Evolutionary conservation across 768 basidiomycete species (phyloP).

Genomic region (Cubamyces sp.): DNA sequence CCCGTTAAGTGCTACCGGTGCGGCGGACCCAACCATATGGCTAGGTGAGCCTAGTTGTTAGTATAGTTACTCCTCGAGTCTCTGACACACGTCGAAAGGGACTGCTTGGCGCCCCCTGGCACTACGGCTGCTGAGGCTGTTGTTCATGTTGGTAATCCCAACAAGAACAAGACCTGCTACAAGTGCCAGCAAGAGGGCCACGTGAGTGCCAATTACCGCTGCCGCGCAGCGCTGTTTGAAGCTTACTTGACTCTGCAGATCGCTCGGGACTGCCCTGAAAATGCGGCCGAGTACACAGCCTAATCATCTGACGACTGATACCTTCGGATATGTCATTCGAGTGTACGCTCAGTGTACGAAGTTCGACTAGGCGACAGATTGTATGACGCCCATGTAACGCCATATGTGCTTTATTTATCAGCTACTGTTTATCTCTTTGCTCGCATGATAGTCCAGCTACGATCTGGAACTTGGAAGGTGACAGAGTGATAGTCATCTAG

Average conservation of each 20-base stretch:
- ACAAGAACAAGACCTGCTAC: constrained; percentile 82
- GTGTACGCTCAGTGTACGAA: constrained; percentile 26
- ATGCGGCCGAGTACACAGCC: constrained; percentile 32
- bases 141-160: constrained; percentile 50
- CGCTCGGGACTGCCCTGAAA: constrained; percentile 41
- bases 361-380: constrained; percentile 16
- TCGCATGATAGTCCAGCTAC: constrained; percentile 4
- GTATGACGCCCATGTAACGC: constrained; percentile 20
- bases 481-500: too few species aligned
- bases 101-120: constrained; percentile 79
- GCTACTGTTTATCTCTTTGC: constrained; percentile 12
- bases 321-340: constrained; percentile 13
- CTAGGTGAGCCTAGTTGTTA: constrained; percentile 51
- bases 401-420: constrained; percentile 25
- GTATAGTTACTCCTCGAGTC: constrained; percentile 1
- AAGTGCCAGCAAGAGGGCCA: constrained; percentile 89
- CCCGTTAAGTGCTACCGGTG: constrained; percentile 91
- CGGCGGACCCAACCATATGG: constrained; percentile 88
- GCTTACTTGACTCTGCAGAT: constrained; percentile 29
- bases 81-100: constrained; percentile 46
- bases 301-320: constrained; percentile 14
- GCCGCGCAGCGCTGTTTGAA: neutral
- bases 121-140: constrained; percentile 50
- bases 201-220: constrained; percentile 49
- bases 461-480: neutral